Evolutionary conservation across 2,329 filamentous ascomycete genomes (phyloP), one percentile per base, ranked within the genome.

Genomic region (Thyridium curvatum): DNA sequence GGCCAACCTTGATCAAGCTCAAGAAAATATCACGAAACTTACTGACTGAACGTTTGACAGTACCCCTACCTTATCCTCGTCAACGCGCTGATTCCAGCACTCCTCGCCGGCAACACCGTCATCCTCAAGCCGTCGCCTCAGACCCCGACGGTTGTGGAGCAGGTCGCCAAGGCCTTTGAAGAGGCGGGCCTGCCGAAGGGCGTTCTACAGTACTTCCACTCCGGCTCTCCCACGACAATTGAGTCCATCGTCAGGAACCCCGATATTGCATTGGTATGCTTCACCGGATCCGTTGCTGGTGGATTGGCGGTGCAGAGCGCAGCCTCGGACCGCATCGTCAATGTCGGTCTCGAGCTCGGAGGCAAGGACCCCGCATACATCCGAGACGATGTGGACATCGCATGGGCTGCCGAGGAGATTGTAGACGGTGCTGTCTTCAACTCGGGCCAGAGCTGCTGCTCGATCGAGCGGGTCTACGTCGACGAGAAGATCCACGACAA

Each of bases 401-500:
- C 79, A 35, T 96, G 90, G 91, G 90, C 84, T 1, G 91, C 91
- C 0, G 89, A 86, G 50, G 89, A 96, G 64, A 93, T 97, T 52
- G 88, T 97, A 12, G 91, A 97, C 52, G 91, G 91, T 15, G 83
- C 89, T n/a, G 72, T 97, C 41, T 97, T 97, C 73, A 97, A 97
- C 68, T 95, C 90, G 37, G 91, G 91, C n/a, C 91, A 97, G 69
- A 94, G 88, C 59, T 97, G 91, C 71, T 97, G 91, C 64, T 86
- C 88, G 17, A 72, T 97, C 39, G 91, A 97, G 66, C 76, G 91
- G 28, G 79, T 97, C 15, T 97, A 97, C 54, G 90, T 97, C 5
- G 81, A 93, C 53, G 84, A 86, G 55, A 81, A 77, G 50, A 78
- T 97, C 36, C 81, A 96, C 59, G 88, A 94, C 53, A 66, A 77